Conservation (phyloP, 2,329 filamentous ascomycete genomes). For the Pestalotiopsis sp. region DNA sequence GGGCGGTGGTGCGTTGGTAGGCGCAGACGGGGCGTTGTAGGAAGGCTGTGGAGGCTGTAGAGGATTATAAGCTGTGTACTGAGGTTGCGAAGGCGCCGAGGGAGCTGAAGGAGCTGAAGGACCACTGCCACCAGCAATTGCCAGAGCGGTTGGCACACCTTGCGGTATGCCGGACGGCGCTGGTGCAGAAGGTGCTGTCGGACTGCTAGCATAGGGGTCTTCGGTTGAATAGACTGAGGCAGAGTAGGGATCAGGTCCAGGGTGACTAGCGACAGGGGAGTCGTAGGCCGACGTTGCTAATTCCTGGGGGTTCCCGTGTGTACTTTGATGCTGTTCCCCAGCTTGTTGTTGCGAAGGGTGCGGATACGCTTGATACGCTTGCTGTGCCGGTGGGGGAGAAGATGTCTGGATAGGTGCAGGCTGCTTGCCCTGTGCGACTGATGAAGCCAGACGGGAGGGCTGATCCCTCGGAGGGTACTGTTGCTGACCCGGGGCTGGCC, state of each 20-base stretch:
- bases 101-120: slow-evolving; percentile 25
- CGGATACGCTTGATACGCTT: slow-evolving; percentile 50
- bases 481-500: slow-evolving; percentile 30
- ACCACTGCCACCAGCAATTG: slow-evolving; percentile 21
- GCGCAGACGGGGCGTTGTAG: slow-evolving; percentile 27
- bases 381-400: slow-evolving; percentile 52
- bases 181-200: slow-evolving; percentile 29
- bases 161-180: slow-evolving; percentile 23
- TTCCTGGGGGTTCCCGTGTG: slow-evolving; percentile 74
- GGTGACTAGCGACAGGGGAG: slow-evolving; percentile 64
- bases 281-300: slow-evolving; percentile 78
- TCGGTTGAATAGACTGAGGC: slow-evolving; percentile 52
- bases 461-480: slow-evolving; percentile 39
- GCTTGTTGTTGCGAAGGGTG: slow-evolving; percentile 41
- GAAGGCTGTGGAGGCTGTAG: slow-evolving; percentile 27
- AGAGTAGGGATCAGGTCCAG: slow-evolving; percentile 44
- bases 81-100: slow-evolving; percentile 30
- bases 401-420: slow-evolving; percentile 53
- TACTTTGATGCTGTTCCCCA: slow-evolving; percentile 64
- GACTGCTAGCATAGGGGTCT: slow-evolving; percentile 37
- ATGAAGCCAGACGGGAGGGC: slow-evolving; percentile 39
- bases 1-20: slow-evolving; percentile 29
- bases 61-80: slow-evolving; percentile 38
- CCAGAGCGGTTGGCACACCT: slow-evolving; percentile 25
- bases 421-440: slow-evolving; percentile 48